Conservation (phyloP, 306 rosid genomes). For the Fagus sylvatica region DNA sequence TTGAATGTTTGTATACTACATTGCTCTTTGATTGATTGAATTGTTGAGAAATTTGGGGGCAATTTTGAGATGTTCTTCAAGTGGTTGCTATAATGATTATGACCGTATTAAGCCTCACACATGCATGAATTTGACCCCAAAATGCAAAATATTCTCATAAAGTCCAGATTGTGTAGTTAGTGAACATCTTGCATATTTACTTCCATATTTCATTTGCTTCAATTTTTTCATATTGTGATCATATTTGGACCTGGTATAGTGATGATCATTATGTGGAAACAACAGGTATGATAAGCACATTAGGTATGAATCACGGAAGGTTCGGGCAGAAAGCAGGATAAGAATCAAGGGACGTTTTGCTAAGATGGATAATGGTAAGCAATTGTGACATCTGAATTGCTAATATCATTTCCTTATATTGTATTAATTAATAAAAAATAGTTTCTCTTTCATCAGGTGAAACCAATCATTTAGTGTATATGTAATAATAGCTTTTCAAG, state of each 20-base stretch:
- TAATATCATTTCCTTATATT: not conserved
- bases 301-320: slow-evolving; percentile 85
- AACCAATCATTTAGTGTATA: not conserved
- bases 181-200: too few species aligned
- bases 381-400: slow-evolving; percentile 11
- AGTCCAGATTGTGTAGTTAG: too few species aligned
- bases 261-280: slow-evolving; percentile 26
- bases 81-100: too few species aligned
- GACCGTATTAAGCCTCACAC: too few species aligned
- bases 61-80: too few species aligned
- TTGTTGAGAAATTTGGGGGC: too few species aligned
- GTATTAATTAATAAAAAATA: slow-evolving; percentile 2
- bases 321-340: slow-evolving; percentile 77
- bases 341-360: slow-evolving; percentile 89
- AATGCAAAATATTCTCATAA: not conserved
- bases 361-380: slow-evolving; percentile 51
- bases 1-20: too few species aligned
- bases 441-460: slow-evolving; percentile 6
- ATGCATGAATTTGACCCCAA: not conserved
- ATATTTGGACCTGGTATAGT: slow-evolving; percentile 1
- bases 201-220: not conserved
- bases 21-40: too few species aligned
- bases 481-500: slow-evolving; percentile 1
- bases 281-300: slow-evolving; percentile 83
- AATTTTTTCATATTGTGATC: not conserved